Conservation (phyloP, 306 rosid genomes). For the Carpinus fangiana region DNA sequence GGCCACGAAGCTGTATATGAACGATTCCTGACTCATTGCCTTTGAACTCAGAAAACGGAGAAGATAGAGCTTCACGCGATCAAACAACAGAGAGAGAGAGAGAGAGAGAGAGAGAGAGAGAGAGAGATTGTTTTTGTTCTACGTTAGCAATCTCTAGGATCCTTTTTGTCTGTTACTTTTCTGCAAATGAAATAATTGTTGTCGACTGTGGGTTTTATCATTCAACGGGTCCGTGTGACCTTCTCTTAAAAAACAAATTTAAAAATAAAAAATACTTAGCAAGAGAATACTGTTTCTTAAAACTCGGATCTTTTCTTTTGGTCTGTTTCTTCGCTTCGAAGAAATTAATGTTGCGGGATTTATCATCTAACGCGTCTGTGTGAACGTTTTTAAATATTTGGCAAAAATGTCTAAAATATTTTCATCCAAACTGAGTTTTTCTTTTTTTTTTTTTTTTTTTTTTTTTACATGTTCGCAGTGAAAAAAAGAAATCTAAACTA, state of each 20-base stretch:
- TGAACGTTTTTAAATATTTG: too few relatives aligned
- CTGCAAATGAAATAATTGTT: slow-evolving; percentile 30
- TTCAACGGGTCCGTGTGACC: background rate
- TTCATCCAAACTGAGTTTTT: too few relatives aligned
- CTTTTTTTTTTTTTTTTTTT: too few relatives aligned
- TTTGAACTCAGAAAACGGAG: slow-evolving; percentile 12
- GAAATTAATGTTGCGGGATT: slow-evolving; percentile 18
- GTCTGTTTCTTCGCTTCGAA: slow-evolving; percentile 28
- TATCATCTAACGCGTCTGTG: too few relatives aligned
- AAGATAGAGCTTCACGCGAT: background rate
- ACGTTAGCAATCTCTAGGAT: slow-evolving; percentile 13
- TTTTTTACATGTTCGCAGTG: too few relatives aligned
- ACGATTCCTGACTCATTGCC: slow-evolving; percentile 77
- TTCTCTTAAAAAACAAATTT: background rate
- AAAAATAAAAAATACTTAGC: background rate
- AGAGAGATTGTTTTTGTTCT: slow-evolving; percentile 4
- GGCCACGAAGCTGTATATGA: slow-evolving; percentile 89
- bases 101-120: too few relatives aligned
- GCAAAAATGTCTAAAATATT: too few relatives aligned
- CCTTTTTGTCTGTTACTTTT: slow-evolving; percentile 25
- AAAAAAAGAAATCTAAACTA: too few relatives aligned
- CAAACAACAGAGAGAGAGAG: background rate
- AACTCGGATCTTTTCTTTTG: background rate
- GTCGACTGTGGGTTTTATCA: background rate
- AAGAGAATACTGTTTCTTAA: background rate